phyloP scores from a whole-genome alignment of 495 filamentous ascomycete genomes.

The Aspergillus funiculosus region DNA sequence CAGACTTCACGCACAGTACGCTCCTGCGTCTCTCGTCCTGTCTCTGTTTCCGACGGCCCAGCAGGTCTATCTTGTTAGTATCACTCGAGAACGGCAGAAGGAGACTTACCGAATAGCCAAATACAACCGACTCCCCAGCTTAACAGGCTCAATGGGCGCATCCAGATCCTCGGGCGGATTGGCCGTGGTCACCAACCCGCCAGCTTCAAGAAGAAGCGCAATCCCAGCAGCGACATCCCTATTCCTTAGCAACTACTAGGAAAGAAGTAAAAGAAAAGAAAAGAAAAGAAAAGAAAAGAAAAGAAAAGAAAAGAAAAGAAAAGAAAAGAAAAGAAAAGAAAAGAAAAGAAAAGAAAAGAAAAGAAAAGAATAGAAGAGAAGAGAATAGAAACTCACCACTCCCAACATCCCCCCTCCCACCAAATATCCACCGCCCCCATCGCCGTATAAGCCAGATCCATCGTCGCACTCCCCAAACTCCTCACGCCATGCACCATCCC shows the following conservation, averaged over 20 bases:
- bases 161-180: slow-evolving; percentile 53
- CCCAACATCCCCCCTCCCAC: slow-evolving; percentile 58
- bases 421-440: slow-evolving; percentile 55
- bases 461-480: slow-evolving; percentile 56
- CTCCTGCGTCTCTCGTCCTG: slow-evolving; percentile 57
- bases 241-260: slow-evolving; percentile 9
- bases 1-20: slow-evolving; percentile 63
- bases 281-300: not conserved
- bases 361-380: not conserved
- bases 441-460: slow-evolving; percentile 52
- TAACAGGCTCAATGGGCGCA: slow-evolving; percentile 51
- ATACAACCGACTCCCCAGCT: slow-evolving; percentile 58
- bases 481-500: slow-evolving; percentile 55
- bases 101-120: slow-evolving; percentile 52
- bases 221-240: slow-evolving; percentile 53
- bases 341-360: not conserved
- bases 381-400: slow-evolving; percentile 37
- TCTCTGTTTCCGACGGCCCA: slow-evolving; percentile 52
- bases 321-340: slow-evolving; percentile 2
- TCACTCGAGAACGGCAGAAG: not conserved
- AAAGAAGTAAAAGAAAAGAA: not conserved
- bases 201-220: slow-evolving; percentile 53
- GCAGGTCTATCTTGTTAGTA: slow-evolving; percentile 44
- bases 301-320: not conserved
- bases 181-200: slow-evolving; percentile 60